A percentile compares a stretch with the other conserved stretches of the same genome.
Evolutionary conservation across 352 stramenopile species (phyloP).

Genomic region (Phytophthora kernoviae): DNA sequence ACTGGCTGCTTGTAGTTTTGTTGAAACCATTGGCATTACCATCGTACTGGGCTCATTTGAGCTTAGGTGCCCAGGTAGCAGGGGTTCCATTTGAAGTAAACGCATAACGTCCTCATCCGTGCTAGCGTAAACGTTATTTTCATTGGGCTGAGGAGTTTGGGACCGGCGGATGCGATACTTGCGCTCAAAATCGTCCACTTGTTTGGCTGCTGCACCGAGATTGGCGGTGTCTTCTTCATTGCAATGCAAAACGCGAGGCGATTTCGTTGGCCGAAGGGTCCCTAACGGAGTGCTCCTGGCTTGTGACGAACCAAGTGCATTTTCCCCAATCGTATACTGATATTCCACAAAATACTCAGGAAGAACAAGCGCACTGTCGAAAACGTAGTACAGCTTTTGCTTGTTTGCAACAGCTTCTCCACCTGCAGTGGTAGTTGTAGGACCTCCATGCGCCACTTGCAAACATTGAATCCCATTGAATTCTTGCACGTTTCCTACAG

Average conservation of each 20-base stretch:
- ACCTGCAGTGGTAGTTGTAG: constrained; percentile 11
- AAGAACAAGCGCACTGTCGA: constrained; percentile 79
- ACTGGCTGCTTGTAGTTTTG: constrained; percentile 20
- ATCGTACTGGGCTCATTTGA: background rate
- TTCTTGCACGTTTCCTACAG: constrained; percentile 30
- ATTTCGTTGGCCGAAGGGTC: constrained; percentile 3
- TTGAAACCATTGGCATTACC: background rate
- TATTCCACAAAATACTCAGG: constrained; percentile 90
- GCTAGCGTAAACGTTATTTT: constrained; percentile 16
- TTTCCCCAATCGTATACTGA: constrained; percentile 48
- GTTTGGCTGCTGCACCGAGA: constrained; percentile 34
- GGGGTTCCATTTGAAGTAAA: constrained; percentile 52
- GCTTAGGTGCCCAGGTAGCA: constrained; percentile 19
- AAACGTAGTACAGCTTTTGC: constrained; percentile 81
- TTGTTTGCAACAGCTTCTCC: constrained; percentile 22
- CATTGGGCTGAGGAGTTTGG: constrained; percentile 21
- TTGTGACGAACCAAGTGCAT: constrained; percentile 7
- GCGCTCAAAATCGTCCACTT: constrained; percentile 63
- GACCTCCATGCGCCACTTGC: constrained; percentile 42
- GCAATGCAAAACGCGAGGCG: constrained; percentile 7
- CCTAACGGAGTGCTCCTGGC: constrained; percentile 2
- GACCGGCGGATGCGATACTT: constrained; percentile 56
- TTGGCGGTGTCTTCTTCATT: constrained; percentile 36
- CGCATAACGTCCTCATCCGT: constrained; percentile 34
- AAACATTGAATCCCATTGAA: constrained; percentile 60